Base-by-base conservation (phyloP, 192 early-diverging fungal genomes). In the Backusella circina region DNA sequence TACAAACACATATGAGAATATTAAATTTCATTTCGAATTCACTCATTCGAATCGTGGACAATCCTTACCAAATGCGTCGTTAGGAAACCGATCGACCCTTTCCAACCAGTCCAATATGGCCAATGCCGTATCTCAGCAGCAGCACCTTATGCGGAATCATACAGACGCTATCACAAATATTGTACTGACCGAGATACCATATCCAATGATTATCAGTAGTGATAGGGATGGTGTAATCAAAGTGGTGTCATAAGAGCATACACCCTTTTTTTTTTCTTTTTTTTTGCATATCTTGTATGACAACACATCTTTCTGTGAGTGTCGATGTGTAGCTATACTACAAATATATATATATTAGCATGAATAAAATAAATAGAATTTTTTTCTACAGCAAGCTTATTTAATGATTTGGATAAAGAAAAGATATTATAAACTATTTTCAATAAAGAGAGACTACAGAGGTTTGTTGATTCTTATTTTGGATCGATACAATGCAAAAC, bases 171-270 rank as follows among this genome's bases (percentile, higher is more conserved):
- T 95, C 47, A 91, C 85, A 33, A 93, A 92, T 75, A 81, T 93
- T 67, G 73, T 82, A 5, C 66, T 93, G 35, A 92, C 92, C 18
- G 86, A 90, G 65, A 47, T 90, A 28, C 94, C 94, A 0, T 90
- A 88, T 77, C 89, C 88, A 68, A 92, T 95, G 91, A 76, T 95
- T 15, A 91, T 95, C 23, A 88, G 87, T 71, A 87, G 86, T 16
- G 88, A 91, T 69, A 81, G 92, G 16, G 94, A 95, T 80, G 94
- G 94, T 26, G 89, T 94, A 16, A 88, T 95, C 47, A 95, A 91
- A 51, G 87, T 91, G 26, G 81, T 86, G 44, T 76, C 79, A 37
- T 85, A 71, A 83, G 12, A 16, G 13, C 39, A 7, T 5, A 5
- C 44, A 7, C 44, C 44, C 18, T 7, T 47, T 47, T 18, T n/a